Evolutionary conservation across 164 flowering plant species (phyloP), one percentile per base, ranked within the genome.

Genomic region (Protea cynaroides): DNA sequence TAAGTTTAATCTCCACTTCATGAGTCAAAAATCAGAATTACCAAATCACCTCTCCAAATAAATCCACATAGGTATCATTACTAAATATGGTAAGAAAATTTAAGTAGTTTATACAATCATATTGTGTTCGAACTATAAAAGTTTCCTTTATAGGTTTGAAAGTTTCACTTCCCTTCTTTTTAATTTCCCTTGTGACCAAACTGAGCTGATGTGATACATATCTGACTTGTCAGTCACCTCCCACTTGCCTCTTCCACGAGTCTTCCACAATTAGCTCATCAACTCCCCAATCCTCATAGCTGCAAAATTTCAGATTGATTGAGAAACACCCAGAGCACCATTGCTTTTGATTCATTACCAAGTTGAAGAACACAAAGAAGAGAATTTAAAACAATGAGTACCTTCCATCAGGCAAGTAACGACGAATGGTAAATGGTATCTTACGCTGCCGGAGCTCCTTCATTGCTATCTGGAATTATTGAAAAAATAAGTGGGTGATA

Each of bases 221-320:
- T 29, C 34, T 1, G n/a, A n/a, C n/a, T n/a, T n/a, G 66, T 79
- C 70, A 83, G 72, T 83, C 92, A 18, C 95, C 96, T 14, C 96
- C 98, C 9, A 92, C 98, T 69, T 92, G 98, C 72, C 96, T 84
- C 82, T 88, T 92, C 98, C 98, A 92, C 0, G 96, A 84, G 65
- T 92, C 98, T 71, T 92, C 98, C 51, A 92, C 98, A 40, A 89
- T 92, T 75, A 92, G 65, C 67, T 92, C 98, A 79, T 92, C 95
- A 8, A 92, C 98, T 25, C 96, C 96, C 96, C 98, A 92, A 55
- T 92, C 98, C 66, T 89, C 98, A 23, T 80, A 89, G 71, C 96
- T 91, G 79, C 29, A 46, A 43, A 18, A 49, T 43, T 47, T 15
- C 19, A 47, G 4, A 47, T 15, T 5, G 7, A 18, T 10, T 47